Evolutionary conservation across 1,139 yeast genomes (phyloP), one percentile per base, ranked within the genome.

Genomic region (Geotrichum klebahnii): DNA sequence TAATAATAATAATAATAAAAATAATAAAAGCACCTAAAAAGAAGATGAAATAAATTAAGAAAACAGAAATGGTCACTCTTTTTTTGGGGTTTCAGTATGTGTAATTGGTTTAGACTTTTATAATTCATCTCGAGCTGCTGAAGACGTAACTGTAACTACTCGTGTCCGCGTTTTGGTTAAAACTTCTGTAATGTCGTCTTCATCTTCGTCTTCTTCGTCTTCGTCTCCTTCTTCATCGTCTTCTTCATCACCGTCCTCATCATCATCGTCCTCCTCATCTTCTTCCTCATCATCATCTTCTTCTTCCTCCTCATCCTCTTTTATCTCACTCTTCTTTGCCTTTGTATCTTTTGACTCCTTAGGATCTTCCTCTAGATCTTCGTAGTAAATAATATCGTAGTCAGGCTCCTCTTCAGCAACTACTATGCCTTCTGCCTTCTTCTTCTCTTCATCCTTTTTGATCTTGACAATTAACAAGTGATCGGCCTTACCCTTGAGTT

Each of bases 401-500:
- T 60, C 64, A 3, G 52, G 55, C 26, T 44, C 51, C 34, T 53
- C 55, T 22, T 49, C 51, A 10, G 54, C 60, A 14, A 36, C 28
- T 26, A 23, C 37, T 39, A 55, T 56, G n/a, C 45, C 53, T 3
- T 20, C 14, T 29, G 20, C 12, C 12, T 14, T n/a, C 10, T 14
- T 5, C 20, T 20, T 26, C 46, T 31, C 42, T 26, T 53, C 54
- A 36, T 52, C 50, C 35, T 44, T 46, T 8, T 58, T 28, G 12
- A 39, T 46, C 16, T 94, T 78, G 54, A 73, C 70, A 68, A 88
- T 96, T 65, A 85, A 84, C 16, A 84, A 83, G 42, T 85, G 69
- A 62, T 89, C 90, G 16, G 95, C 95, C 64, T 82, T 79, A 12
- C 95, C 90, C 61, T 96, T 76, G 53, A 84, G 73, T 48, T 86